Evolutionary conservation across 768 basidiomycete species (phyloP).

Genomic region (Rhizopogon salebrosus): DNA sequence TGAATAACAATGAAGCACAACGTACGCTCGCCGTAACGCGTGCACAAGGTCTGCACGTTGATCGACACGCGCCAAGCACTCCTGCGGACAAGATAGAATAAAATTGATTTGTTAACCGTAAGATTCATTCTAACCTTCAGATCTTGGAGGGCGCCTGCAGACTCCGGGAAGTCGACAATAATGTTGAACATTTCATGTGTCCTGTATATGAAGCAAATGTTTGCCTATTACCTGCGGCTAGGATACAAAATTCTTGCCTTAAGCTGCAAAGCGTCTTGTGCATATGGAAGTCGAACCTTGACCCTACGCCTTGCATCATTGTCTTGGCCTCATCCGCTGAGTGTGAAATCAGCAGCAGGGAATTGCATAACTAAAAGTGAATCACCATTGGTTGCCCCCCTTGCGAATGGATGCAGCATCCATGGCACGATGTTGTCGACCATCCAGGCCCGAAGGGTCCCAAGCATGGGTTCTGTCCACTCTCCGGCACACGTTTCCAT

Average conservation of each 20-base stretch:
- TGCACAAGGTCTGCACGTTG: conserved; percentile 74
- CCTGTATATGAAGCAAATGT: conserved; percentile 26
- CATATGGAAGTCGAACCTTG: conserved; percentile 88
- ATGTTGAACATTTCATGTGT: conserved; percentile 91
- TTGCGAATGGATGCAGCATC: conserved; percentile 79
- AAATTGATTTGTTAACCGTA: neutral
- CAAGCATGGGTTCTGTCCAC: conserved; percentile 67
- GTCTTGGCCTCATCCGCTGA: conserved; percentile 66
- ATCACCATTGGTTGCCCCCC: conserved; percentile 52
- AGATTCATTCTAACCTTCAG: conserved; percentile 50
- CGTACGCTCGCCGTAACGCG: conserved; percentile 71
- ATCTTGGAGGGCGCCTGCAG: conserved; percentile 78
- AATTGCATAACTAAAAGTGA: conserved; percentile 1
- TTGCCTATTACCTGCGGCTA: neutral
- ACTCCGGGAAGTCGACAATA: conserved; percentile 91
- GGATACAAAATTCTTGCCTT: conserved; percentile 47
- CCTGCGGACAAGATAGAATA: conserved; percentile 32
- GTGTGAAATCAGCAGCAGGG: conserved; percentile 4
- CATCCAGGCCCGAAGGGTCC: conserved; percentile 70
- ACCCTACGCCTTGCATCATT: conserved; percentile 73
- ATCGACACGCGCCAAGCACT: conserved; percentile 76
- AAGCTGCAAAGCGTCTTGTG: conserved; percentile 88
- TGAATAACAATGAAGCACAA: neutral
- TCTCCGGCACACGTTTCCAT: conserved; percentile 56
- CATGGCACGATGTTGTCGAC: conserved; percentile 73